Percentiles rank a stretch among this genome's conserved stretches.
Conservation (phyloP, 2,329 filamentous ascomycete genomes). For the Pyricularia grisea region DNA sequence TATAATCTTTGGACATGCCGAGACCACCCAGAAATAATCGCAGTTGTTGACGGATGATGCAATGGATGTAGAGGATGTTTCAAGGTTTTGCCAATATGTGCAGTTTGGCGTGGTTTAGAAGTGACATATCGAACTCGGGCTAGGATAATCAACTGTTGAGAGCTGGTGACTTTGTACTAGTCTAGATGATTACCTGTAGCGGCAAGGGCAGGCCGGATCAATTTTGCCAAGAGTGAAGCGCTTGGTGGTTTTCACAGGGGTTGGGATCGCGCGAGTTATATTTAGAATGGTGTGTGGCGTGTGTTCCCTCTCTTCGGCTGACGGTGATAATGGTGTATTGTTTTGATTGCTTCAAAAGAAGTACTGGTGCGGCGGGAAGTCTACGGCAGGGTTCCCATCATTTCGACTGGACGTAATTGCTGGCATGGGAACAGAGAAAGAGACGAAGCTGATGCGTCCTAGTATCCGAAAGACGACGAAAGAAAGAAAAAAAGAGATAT, state of each 20-base stretch:
- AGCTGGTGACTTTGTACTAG: not conserved
- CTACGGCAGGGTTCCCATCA: not conserved
- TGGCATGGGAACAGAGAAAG: not conserved
- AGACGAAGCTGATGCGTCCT: conserved; percentile 1
- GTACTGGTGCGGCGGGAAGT: not conserved
- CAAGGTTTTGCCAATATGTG: not conserved
- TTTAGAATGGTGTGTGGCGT: not conserved
- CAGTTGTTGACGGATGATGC: not conserved
- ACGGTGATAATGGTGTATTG: not conserved
- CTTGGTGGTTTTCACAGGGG: not conserved
- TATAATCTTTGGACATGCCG: not conserved
- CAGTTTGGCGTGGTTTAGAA: not conserved
- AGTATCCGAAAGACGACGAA: conserved; percentile 5
- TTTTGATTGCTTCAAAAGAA: not conserved
- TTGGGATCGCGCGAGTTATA: not conserved
- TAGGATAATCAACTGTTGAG: not conserved
- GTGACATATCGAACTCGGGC: not conserved
- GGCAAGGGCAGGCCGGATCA: not conserved
- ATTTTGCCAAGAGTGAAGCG: not conserved
- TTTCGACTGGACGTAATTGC: not conserved
- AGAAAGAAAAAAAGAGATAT: conserved; percentile 3
- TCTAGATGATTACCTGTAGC: not conserved
- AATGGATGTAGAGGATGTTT: not conserved
- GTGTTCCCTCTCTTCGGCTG: not conserved
- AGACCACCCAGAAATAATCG: not conserved